Base-by-base conservation (phyloP, 345 rosid species). In the Linum tenue region DNA sequence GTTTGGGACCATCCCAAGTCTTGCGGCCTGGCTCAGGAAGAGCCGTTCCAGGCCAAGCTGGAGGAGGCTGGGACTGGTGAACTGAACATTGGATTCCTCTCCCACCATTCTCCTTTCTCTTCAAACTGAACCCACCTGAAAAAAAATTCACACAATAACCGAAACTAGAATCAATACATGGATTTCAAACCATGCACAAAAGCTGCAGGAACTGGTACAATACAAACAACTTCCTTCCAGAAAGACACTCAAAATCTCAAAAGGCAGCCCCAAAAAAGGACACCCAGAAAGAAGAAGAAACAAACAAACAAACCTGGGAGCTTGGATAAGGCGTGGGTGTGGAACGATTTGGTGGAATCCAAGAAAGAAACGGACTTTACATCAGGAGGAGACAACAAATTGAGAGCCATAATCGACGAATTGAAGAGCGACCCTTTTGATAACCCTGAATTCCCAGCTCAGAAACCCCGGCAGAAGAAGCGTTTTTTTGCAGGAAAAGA, bases 21-120 rank as follows among this genome's bases (percentile, higher is more conserved):
- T 71, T 84, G 38, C 80, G 82, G 64, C 79, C 89, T 0, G 82
- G 60, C 67, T 90, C 95, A 0, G 82, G 86, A 67, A 76, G 77
- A 68, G 99, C 97, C 68, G 89, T 82, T 5, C 99, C 97, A 3
- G 97, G 95, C 99, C 99, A 94, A 14, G 99, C 97, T 8, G 96
- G 83, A 71, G 96, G 98, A 43, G 70, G 69, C 38, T 81, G 84
- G 41, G 76, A 56, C 16, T 56, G 78, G 66, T 81, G 85, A 73
- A 76, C 84, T 55, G 87, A 90, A 79, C 97, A 90, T 63, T 79
- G 81, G 12, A 90, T 73, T 70, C 81, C 85, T 72, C 74, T 79
- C 38, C 81, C 84, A 75, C 81, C 60, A 66, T 67, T 64, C 56
- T 76, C 82, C 74, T 80, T 85, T 77, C 76, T 86, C 85, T 67